A percentile compares a stretch with the other conserved stretches of the same genome.
Evolutionary conservation across 1,284 basidiomycete genomes (phyloP).

Genomic region (Ganoderma leucocontextum): DNA sequence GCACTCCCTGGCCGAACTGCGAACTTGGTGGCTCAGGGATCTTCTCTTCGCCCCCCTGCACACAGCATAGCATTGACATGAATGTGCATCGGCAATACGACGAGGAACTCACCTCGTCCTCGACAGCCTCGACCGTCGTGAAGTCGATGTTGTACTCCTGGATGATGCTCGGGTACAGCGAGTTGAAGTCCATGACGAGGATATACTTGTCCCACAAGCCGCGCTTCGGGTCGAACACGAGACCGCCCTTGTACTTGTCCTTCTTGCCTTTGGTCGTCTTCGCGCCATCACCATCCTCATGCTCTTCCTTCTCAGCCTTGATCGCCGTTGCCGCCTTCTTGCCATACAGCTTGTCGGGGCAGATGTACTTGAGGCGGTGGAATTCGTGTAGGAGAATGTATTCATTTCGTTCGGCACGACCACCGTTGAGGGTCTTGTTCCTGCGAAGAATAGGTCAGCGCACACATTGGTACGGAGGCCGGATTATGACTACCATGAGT

Average conservation of each 20-base stretch:
- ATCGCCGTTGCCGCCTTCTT: conserved; percentile 69
- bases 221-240: conserved; percentile 97
- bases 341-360: conserved; percentile 92
- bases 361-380: conserved; percentile 94
- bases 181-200: conserved; percentile 99
- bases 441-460: conserved; percentile 48
- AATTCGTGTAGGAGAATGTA: conserved; percentile 99
- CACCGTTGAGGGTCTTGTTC: conserved; percentile 95
- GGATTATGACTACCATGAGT: conserved; percentile 79
- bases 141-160: conserved; percentile 99
- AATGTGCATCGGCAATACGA: neutral
- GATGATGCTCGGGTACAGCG: conserved; percentile 98
- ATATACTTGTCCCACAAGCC: conserved; percentile 98
- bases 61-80: conserved; percentile 20
- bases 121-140: conserved; percentile 87
- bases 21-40: conserved; percentile 89
- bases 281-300: conserved; percentile 60
- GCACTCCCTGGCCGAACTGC: conserved; percentile 84
- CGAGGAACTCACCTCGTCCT: conserved; percentile 58
- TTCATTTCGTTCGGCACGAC: conserved; percentile 98
- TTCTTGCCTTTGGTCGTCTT: conserved; percentile 76
- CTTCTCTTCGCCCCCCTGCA: conserved; percentile 80
- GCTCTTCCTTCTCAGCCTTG: conserved; percentile 69
- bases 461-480: conserved; percentile 9
- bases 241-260: conserved; percentile 98